Percentiles rank a stretch among this genome's conserved stretches.
These are phyloP conservation scores for Dioszegia hungarica DNA, from an alignment of 768 basidiomycete species.

Conservation along the genomic window DNA sequence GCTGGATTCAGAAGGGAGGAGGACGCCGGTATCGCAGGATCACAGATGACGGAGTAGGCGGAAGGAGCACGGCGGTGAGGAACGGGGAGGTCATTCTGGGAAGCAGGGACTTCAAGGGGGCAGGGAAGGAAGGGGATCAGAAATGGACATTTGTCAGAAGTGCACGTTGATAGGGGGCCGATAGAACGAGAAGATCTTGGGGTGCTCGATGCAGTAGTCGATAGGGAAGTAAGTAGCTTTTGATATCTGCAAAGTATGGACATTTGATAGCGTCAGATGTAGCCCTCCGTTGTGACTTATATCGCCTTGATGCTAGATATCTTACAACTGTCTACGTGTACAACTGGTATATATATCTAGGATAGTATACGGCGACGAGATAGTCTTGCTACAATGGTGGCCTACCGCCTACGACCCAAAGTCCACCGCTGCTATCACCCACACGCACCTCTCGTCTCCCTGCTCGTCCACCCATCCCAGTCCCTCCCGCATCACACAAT, in stretches of 20 bases:
- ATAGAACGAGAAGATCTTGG: no score
- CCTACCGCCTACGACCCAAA: constrained; percentile 57
- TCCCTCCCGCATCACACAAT: constrained; percentile 85
- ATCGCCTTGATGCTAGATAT: no score
- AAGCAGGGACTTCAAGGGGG: no score
- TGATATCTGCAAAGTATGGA: no score
- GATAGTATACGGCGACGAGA: no score
- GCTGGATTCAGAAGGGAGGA: constrained; percentile 30
- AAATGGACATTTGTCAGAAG: background rate
- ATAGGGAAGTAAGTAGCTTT: no score
- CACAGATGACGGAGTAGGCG: constrained; percentile 7
- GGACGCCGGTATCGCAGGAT: constrained; percentile 26
- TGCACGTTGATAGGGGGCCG: background rate
- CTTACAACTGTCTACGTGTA: no score
- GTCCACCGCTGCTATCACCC: constrained; percentile 80
- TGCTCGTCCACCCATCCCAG: constrained; percentile 86
- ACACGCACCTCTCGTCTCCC: constrained; percentile 58
- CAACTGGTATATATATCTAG: no score
- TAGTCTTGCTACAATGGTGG: no score
- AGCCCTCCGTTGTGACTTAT: no score
- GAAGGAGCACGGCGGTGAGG: background rate
- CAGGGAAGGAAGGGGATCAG: background rate
- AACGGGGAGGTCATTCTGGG: background rate
- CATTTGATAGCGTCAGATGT: no score
- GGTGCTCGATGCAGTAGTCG: no score